A percentile compares a stretch with the other conserved stretches of the same genome.
Evolutionary conservation across 208 protist genomes (phyloP).

Genomic region (Crithidia expoeki): DNA sequence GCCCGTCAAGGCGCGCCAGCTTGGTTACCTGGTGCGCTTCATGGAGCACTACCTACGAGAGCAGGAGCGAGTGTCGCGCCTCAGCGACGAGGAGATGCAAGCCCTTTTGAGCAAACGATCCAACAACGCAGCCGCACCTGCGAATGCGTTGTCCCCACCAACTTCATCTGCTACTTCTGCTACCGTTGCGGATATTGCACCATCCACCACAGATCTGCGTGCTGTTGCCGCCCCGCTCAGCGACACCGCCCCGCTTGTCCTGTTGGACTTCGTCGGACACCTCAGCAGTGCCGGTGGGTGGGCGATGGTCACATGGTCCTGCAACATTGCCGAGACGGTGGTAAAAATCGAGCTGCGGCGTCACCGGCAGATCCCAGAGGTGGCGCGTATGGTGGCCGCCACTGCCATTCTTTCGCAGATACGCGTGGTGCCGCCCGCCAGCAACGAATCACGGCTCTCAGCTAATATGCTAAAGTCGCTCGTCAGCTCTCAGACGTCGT

Average conservation of each 20-base stretch:
- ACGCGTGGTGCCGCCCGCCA: conserved; percentile 44
- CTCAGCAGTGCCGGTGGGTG: conserved; percentile 62
- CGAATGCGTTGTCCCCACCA: no score
- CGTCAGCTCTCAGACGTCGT: conserved; percentile 62
- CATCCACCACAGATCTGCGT: neutral
- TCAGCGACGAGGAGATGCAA: conserved; percentile 32
- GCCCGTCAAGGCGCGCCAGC: conserved; percentile 13
- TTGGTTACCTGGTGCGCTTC: conserved; percentile 62
- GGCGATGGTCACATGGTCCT: conserved; percentile 65
- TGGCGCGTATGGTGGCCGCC: conserved; percentile 31
- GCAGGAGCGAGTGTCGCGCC: conserved; percentile 47
- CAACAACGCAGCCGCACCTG: neutral
- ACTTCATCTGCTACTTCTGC: neutral
- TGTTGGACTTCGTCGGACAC: conserved; percentile 74
- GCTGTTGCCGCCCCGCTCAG: conserved; percentile 9
- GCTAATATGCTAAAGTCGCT: conserved; percentile 37
- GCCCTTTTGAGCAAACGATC: neutral
- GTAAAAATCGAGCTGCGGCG: conserved; percentile 48
- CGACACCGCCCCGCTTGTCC: conserved; percentile 52
- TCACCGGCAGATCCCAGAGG: conserved; percentile 38
- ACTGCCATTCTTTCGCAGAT: conserved; percentile 75
- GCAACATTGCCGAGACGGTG: conserved; percentile 69
- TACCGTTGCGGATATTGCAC: neutral
- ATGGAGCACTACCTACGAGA: conserved; percentile 69
- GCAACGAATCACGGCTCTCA: conserved; percentile 15